These are phyloP conservation scores for Curvularia lunata DNA, from an alignment of 2,329 filamentous ascomycete species.

Conservation along the genomic window DNA sequence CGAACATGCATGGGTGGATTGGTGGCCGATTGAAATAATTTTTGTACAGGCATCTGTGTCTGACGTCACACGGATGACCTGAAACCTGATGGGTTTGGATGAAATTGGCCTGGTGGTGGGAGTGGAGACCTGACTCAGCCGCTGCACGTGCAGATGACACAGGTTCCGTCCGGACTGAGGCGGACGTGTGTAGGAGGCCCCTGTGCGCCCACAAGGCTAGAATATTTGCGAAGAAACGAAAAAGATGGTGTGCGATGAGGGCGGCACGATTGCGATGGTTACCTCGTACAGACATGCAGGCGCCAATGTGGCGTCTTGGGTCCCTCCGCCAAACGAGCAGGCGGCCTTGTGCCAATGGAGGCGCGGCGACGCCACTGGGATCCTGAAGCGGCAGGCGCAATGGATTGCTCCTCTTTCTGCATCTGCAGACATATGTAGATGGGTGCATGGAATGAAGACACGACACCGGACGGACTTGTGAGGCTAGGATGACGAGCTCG, in stretches of 20 bases:
- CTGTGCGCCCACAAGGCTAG: neutral
- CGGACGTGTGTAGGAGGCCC: neutral
- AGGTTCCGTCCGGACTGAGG: constrained; percentile 7
- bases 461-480: constrained; percentile 2
- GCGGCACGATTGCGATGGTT: neutral
- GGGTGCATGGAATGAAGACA: constrained; percentile 10
- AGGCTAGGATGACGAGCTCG: constrained; percentile 3
- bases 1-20: neutral
- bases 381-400: constrained; percentile 26
- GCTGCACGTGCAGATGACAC: constrained; percentile 15
- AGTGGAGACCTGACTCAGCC: constrained; percentile 15
- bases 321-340: constrained; percentile 11
- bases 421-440: neutral
- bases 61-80: constrained; percentile 27
- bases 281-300: neutral
- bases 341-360: constrained; percentile 1
- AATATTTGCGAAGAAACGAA: neutral
- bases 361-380: constrained; percentile 12
- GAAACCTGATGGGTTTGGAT: constrained; percentile 25
- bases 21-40: constrained; percentile 8
- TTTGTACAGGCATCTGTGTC: constrained; percentile 6
- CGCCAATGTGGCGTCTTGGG: constrained; percentile 13
- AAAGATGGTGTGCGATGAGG: neutral
- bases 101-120: constrained; percentile 1
- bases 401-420: constrained; percentile 22